Evolutionary conservation across 2,329 filamentous ascomycete genomes (phyloP), one percentile per base, ranked within the genome.

Genomic region (Colletotrichum sp.): DNA sequence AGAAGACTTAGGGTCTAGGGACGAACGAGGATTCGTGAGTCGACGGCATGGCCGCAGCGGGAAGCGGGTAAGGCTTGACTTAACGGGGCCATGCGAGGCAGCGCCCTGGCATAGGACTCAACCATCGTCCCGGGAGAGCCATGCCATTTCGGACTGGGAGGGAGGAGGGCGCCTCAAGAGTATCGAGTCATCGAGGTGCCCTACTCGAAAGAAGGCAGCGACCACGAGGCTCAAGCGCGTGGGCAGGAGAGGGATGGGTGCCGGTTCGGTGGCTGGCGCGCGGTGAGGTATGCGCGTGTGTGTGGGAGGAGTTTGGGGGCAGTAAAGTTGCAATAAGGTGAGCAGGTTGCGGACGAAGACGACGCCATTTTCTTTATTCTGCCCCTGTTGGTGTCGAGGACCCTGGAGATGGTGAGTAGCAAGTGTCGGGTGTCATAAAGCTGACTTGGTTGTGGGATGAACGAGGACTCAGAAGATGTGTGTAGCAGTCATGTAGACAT

Each of bases 181-280:
- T 44, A 65, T 55, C 36, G 30, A 76, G 74, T 76, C 74, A 74
- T 73, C 64, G 59, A 65, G 57, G 62, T 62, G 72, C 66, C 60
- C 68, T 72, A n/a, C 36, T 59, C 36, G 5, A 32, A 34, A 75
- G 30, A 57, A 75, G 71, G 62, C 66, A 75, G 49, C 60, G 71
- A 32, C 52, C 75, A 76, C 75, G 75, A 75, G 75, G 71, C 66
- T 67, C 71, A 68, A 71, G 66, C 75, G 75, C 75, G 72, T 76
- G 75, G 71, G 60, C 72, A 57, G 65, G 59, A 66, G 52, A 71
- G 65, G 49, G 36, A 64, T 67, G 75, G 55, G 67, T 57, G 71
- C 30, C 60, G 72, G 63, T 62, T 76, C 28, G 66, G 62, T 75
- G 75, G 74, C 70, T 74, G 70, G 34, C 64, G 59, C 74, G 64